phyloP scores from a whole-genome alignment of 176 grass and related monocot genomes.

The sorghum (Sorghum bicolor) region DNA sequence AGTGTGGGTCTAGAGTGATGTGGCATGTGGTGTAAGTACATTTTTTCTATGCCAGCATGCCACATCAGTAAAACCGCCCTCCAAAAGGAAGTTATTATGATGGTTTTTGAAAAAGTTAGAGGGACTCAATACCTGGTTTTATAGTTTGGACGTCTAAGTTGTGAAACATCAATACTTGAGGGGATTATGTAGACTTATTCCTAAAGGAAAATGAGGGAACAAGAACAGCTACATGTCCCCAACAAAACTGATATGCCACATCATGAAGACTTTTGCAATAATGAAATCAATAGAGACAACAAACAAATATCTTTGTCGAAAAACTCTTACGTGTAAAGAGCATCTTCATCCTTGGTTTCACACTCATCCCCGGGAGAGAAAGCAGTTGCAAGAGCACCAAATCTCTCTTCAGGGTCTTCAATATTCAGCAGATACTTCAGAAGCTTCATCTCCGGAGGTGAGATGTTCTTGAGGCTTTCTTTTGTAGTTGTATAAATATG shows the following conservation, averaged over 20 bases:
- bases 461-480: constrained; percentile 79
- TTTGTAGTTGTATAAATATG: constrained; percentile 70
- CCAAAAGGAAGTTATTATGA: background rate
- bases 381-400: constrained; percentile 64
- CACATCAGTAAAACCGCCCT: background rate
- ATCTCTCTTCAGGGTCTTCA: constrained; percentile 75
- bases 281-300: background rate
- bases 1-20: background rate
- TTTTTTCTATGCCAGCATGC: background rate
- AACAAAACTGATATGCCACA: background rate
- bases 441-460: constrained; percentile 84
- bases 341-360: constrained; percentile 63
- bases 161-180: background rate
- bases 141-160: too few relatives aligned
- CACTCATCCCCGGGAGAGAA: constrained; percentile 71
- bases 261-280: background rate
- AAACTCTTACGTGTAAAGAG: constrained; percentile 72
- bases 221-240: background rate
- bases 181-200: too few relatives aligned
- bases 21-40: background rate
- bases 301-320: background rate
- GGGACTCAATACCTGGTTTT: too few relatives aligned
- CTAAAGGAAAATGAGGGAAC: background rate
- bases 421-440: constrained; percentile 94
- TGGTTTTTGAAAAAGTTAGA: background rate